Base-by-base conservation (phyloP, 352 stramenopile species). In the Globisporangium apiculatum region DNA sequence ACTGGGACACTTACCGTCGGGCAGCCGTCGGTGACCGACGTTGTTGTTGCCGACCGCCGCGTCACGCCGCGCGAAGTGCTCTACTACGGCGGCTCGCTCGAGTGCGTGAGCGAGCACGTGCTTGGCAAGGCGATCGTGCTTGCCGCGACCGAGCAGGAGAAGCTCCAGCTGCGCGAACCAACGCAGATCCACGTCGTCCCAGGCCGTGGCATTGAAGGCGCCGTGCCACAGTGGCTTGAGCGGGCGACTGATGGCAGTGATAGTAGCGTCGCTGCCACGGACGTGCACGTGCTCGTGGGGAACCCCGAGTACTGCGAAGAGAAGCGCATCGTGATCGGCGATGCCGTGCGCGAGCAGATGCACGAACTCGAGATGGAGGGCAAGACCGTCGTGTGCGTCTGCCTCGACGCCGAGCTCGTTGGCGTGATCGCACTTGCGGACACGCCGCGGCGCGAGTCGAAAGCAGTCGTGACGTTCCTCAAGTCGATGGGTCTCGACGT, bases 1-100 rank as follows among this genome's bases (percentile, higher is more conserved):
- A 98, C 91, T 3, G 91, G 91, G 1, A 98, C 92, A 8, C 66
- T 98, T 3, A 98, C 92, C 1, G 71, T 85, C 15, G 87, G 85
- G 42, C 79, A 87, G 31, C 82, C 83, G n/a, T 87, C 73, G 2
- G 80, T 94, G 8, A 87, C 78, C 24, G 85, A 95, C 51, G 75
- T 95, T 0, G 72, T 92, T 17, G 71, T 93, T 47, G 66, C 76
- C 3, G 76, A 91, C 56, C 73, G 78, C 10, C 58, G 68, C n/a
- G 79, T 74, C 60, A 87, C 83, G 0, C 74, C 79, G 1, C 76
- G 72, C 41, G 81, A 93, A 53, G 59, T 95, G 53, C 55, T 94
- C 17, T 91, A 90, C 64, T 96, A 89, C 48, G 79, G 69, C 4
- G 86, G 73, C 0, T 94, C 77, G 3, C 60, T 93, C 18, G 87